Percentiles rank a stretch among this genome's conserved stretches.
phyloP scores from a whole-genome alignment of 257 asterid species.

The Voacanga thouarsii region DNA sequence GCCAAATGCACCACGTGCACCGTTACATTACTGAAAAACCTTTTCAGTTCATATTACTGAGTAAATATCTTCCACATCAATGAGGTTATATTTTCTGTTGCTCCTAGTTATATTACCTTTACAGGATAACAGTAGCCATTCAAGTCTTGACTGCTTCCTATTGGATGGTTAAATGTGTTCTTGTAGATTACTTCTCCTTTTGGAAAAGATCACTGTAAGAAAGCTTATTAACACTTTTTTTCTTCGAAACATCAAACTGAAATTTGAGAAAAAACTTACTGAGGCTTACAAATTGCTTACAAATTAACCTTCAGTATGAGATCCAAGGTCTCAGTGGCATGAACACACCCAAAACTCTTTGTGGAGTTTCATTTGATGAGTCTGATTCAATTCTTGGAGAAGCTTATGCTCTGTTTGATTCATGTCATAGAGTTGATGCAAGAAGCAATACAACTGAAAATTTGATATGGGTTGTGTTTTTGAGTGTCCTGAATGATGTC shows the following conservation, averaged over 20 bases:
- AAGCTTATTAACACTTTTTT: background rate
- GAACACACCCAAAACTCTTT: background rate
- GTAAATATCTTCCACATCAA: background rate
- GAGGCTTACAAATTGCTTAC: background rate
- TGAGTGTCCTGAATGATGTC: background rate
- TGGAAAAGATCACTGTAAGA: background rate
- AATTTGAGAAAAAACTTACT: background rate
- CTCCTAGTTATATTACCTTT: background rate
- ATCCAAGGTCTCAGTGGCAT: background rate
- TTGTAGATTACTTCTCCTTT: background rate
- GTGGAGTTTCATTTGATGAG: background rate
- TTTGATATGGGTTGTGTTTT: background rate
- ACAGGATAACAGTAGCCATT: background rate
- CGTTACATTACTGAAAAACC: too few relatives aligned
- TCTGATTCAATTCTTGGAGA: background rate
- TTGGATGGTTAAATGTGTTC: background rate
- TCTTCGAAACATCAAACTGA: background rate
- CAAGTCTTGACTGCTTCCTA: background rate
- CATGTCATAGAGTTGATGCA: background rate
- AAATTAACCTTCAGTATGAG: background rate
- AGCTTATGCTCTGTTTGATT: background rate
- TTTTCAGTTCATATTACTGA: background rate
- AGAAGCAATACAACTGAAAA: background rate
- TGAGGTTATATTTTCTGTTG: background rate
- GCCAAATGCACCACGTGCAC: background rate